A percentile compares a stretch with the other conserved stretches of the same genome.
Evolutionary conservation across 164 flowering plant genomes (phyloP).

Genomic region (Amborella trichopoda): DNA sequence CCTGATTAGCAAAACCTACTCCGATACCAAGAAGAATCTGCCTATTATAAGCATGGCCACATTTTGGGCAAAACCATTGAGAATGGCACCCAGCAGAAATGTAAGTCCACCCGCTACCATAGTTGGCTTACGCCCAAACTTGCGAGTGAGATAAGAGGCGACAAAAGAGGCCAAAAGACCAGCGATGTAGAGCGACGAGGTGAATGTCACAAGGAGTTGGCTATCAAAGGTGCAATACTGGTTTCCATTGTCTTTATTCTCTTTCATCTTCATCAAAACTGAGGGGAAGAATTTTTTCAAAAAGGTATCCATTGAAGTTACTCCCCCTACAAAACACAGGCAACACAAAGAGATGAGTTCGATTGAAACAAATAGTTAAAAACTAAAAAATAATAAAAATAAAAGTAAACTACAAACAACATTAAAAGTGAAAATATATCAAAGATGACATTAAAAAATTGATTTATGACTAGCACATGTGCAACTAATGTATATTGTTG

Average conservation of each 20-base stretch:
- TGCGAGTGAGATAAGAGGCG: slow-evolving; percentile 14
- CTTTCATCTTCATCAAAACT: slow-evolving; percentile 6
- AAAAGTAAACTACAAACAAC: too few species aligned
- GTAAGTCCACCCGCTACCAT: slow-evolving; percentile 14
- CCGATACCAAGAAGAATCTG: slow-evolving; percentile 19
- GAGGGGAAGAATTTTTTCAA: slow-evolving; percentile 14
- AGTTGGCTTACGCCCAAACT: slow-evolving; percentile 12
- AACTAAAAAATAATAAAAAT: too few species aligned
- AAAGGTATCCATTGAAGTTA: slow-evolving; percentile 18
- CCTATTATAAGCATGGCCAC: slow-evolving; percentile 18
- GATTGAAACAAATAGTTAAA: too few species aligned
- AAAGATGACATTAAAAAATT: too few species aligned
- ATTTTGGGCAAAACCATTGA: slow-evolving; percentile 13
- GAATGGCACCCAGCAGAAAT: slow-evolving; percentile 13
- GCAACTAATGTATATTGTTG: too few species aligned
- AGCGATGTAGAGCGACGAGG: slow-evolving; percentile 16
- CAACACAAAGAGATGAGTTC: too few species aligned
- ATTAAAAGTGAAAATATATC: too few species aligned
- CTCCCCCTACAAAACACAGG: slow-evolving; percentile 16
- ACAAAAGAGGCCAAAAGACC: slow-evolving; percentile 16
- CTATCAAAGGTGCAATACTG: slow-evolving; percentile 20
- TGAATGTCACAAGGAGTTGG: slow-evolving; percentile 10
- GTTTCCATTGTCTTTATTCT: slow-evolving; percentile 1
- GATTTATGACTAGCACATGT: too few species aligned
- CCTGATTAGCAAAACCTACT: slow-evolving; percentile 22